Evolutionary conservation across 2,329 filamentous ascomycete genomes (phyloP), one percentile per base, ranked within the genome.

Genomic region (Xylaria sp.): DNA sequence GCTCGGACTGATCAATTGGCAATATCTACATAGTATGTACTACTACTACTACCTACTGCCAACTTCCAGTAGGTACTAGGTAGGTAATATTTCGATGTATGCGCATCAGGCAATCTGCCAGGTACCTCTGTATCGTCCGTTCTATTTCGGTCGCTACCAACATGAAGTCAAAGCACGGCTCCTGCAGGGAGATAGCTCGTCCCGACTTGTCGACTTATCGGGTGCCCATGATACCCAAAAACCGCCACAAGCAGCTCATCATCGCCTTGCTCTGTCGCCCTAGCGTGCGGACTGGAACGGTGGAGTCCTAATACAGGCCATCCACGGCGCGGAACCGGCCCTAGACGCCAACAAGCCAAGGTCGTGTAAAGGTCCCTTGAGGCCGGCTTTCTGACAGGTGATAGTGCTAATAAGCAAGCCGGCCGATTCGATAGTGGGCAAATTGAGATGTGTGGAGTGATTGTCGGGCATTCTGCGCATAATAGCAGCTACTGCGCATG

Each of bases 351-450:
- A 54, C 58, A 48, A 22, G 48, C 54, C 50, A 19, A 20, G 22
- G 29, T 52, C 46, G 48, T 44, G 46, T 44, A 42, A 21, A 54
- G 22, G 42, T 48, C 24, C 51, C 55, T 51, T 52, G 55, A 56
- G 52, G n/a, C n/a, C n/a, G n/a, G 55, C 50, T 58, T 34, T 52
- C 19, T 59, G 56, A 61, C 22, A 59, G 56, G 51, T 59, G 52
- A 61, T 29, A 56, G 34, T 39, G 11, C n/a, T n/a, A n/a, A n/a
- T n/a, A n/a, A n/a, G n/a, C 29, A 34, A 34, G 29, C 29, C 29
- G 11, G 29, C 16, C 29, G 29, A 46, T 39, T 39, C 52, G 50
- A 52, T 50, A 52, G 56, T 59, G 52, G 56, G 50, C 20, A 52
- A 58, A 53, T 54, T 56, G 43, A 39, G 37, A 58, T 13, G 16